These are phyloP conservation scores for Candida golubevii DNA, from an alignment of 805 yeast genomes.

Conservation along the genomic window DNA sequence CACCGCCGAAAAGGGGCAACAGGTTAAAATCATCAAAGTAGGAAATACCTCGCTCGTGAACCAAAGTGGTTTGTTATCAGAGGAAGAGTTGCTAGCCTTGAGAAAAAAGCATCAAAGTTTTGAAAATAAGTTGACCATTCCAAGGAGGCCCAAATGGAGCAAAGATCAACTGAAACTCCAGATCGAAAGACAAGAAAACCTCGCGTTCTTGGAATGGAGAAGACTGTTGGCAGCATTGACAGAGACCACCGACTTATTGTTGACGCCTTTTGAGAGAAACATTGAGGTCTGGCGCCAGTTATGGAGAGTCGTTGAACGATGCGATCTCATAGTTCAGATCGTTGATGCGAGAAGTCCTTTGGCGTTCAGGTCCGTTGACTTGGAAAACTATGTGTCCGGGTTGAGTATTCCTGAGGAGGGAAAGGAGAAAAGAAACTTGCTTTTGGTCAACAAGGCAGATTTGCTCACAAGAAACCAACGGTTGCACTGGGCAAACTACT, in stretches of 20 bases:
- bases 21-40: constrained; percentile 78
- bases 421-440: constrained; percentile 62
- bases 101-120: constrained; percentile 62
- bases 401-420: constrained; percentile 48
- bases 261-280: constrained; percentile 96
- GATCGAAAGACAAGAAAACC: constrained; percentile 82
- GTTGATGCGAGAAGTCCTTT: constrained; percentile 96
- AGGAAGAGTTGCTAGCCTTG: constrained; percentile 60
- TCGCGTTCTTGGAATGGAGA: constrained; percentile 92
- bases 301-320: constrained; percentile 96
- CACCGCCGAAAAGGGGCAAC: constrained; percentile 82
- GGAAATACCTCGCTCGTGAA: constrained; percentile 45
- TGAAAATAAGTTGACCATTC: constrained; percentile 73
- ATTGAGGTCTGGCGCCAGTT: constrained; percentile 97
- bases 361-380: constrained; percentile 81
- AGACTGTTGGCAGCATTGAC: constrained; percentile 80
- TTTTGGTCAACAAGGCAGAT: constrained; percentile 93
- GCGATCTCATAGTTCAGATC: constrained; percentile 91
- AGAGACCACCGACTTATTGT: constrained; percentile 75
- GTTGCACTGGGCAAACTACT: constrained; percentile 81
- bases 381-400: constrained; percentile 78
- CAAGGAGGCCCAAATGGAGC: constrained; percentile 89
- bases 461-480: constrained; percentile 74
- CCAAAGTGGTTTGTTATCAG: constrained; percentile 49
- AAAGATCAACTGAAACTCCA: constrained; percentile 65